A percentile compares a stretch with the other conserved stretches of the same genome.
These are phyloP conservation scores for Coleophoma eucalyptorum DNA, from an alignment of 2,329 filamentous ascomycete species.

Conservation along the genomic window DNA sequence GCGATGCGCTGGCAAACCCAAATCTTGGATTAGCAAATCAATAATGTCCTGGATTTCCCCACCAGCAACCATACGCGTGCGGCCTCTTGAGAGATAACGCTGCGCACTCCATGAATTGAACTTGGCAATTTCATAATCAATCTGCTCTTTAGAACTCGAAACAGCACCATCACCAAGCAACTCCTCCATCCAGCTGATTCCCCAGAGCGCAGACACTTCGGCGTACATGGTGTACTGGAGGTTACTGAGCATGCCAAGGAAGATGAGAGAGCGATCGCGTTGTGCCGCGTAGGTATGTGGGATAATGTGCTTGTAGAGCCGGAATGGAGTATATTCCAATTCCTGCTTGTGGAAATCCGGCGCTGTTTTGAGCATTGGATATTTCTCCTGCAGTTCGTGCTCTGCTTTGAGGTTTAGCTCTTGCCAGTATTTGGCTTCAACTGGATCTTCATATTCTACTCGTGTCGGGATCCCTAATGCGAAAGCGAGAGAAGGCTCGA, in stretches of 20 bases:
- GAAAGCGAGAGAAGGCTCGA: slow-evolving; percentile 1
- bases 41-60: slow-evolving; percentile 8
- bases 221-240: slow-evolving; percentile 7
- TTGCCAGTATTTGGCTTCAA: slow-evolving; percentile 3
- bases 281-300: slow-evolving; percentile 7
- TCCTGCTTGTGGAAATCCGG: slow-evolving; percentile 1
- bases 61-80: slow-evolving; percentile 4
- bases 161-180: not conserved
- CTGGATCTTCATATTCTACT: slow-evolving; percentile 1
- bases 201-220: slow-evolving; percentile 10
- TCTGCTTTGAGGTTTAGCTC: not conserved
- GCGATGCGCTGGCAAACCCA: slow-evolving; percentile 4
- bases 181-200: slow-evolving; percentile 8
- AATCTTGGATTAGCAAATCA: slow-evolving; percentile 6
- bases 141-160: slow-evolving; percentile 4
- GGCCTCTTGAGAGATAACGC: slow-evolving; percentile 5
- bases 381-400: not conserved
- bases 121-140: slow-evolving; percentile 10
- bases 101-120: slow-evolving; percentile 8
- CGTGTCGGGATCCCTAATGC: slow-evolving; percentile 3
- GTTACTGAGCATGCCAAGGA: slow-evolving; percentile 8
- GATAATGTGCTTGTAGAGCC: slow-evolving; percentile 10
- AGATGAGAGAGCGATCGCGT: slow-evolving; percentile 6
- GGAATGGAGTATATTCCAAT: slow-evolving; percentile 5
- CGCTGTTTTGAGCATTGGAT: slow-evolving; percentile 6